Percentiles rank a stretch among this genome's conserved stretches.
phyloP scores from a whole-genome alignment of 2,329 filamentous ascomycete species.

The Conoideocrella luteorostrata region DNA sequence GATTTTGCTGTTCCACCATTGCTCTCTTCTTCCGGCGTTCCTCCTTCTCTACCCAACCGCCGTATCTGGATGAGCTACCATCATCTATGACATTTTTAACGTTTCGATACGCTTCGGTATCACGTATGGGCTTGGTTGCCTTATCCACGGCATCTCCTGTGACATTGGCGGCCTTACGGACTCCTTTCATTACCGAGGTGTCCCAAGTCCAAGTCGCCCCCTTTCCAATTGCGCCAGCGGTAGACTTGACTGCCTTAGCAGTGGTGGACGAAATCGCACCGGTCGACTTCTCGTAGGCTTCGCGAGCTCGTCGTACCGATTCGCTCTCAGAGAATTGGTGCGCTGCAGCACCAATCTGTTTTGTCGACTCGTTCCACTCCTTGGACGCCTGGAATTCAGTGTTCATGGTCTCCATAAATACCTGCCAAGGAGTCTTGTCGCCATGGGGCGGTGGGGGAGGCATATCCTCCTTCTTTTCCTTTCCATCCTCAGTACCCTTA shows the following conservation, averaged over 20 bases:
- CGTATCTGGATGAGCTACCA: slow-evolving; percentile 90
- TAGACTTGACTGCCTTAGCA: slow-evolving; percentile 73
- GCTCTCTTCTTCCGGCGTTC: slow-evolving; percentile 79
- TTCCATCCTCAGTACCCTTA: slow-evolving; percentile 43
- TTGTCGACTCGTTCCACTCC: slow-evolving; percentile 98
- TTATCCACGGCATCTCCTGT: slow-evolving; percentile 87
- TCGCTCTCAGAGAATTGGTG: slow-evolving; percentile 93
- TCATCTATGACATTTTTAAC: slow-evolving; percentile 97
- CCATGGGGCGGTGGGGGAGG: slow-evolving; percentile 93
- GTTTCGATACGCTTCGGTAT: slow-evolving; percentile 90
- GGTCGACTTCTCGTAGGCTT: slow-evolving; percentile 81
- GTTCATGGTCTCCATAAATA: slow-evolving; percentile 95
- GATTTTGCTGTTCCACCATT: slow-evolving; percentile 57
- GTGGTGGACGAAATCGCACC: slow-evolving; percentile 76
- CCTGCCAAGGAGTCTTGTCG: slow-evolving; percentile 97
- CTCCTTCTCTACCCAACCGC: slow-evolving; percentile 95
- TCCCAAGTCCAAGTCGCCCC: slow-evolving; percentile 97
- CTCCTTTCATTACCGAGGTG: slow-evolving; percentile 83
- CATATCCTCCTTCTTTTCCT: slow-evolving; percentile 59
- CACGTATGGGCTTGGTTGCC: slow-evolving; percentile 86
- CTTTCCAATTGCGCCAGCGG: slow-evolving; percentile 80
- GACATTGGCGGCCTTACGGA: slow-evolving; percentile 76
- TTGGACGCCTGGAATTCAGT: slow-evolving; percentile 93
- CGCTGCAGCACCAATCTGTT: slow-evolving; percentile 81
- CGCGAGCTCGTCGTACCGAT: slow-evolving; percentile 75